These are phyloP conservation scores for Elsinoe fawcettii DNA, from an alignment of 2,329 filamentous ascomycete species.

Conservation along the genomic window DNA sequence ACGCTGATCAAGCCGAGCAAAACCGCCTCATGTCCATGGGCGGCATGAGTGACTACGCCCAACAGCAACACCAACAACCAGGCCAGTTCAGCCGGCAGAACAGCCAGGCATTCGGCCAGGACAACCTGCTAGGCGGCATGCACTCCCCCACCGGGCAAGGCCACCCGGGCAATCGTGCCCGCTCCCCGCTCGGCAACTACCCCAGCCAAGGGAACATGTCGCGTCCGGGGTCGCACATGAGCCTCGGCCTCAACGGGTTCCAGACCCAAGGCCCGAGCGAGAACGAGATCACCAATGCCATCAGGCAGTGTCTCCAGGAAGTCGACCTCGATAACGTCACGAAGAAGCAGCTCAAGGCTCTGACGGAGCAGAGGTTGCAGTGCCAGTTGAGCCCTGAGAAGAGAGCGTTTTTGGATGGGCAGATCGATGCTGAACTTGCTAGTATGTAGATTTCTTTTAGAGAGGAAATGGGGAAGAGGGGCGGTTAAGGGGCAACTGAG, in stretches of 20 bases:
- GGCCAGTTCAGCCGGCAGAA: conserved; percentile 35
- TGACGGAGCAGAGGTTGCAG: conserved; percentile 89
- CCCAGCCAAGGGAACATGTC: conserved; percentile 1
- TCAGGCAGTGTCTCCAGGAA: conserved; percentile 72
- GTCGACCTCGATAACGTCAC: conserved; percentile 95
- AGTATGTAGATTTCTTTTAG: conserved; percentile 65
- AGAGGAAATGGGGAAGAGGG: neutral
- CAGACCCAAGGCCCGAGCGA: conserved; percentile 66
- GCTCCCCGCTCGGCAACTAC: conserved; percentile 15
- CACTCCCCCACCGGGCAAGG: conserved; percentile 24
- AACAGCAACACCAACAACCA: conserved; percentile 20
- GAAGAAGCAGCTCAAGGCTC: conserved; percentile 81
- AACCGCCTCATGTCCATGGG: conserved; percentile 55
- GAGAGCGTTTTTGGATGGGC: conserved; percentile 78
- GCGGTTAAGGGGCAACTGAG: no score
- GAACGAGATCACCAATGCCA: conserved; percentile 70
- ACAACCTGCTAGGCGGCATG: conserved; percentile 34
- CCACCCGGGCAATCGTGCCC: conserved; percentile 22
- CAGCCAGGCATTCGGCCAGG: conserved; percentile 31
- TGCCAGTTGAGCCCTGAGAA: conserved; percentile 81
- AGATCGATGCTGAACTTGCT: conserved; percentile 88
- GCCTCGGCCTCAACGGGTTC: conserved; percentile 46
- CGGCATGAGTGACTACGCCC: conserved; percentile 41
- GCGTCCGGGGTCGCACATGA: conserved; percentile 15
- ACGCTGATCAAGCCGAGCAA: conserved; percentile 29